These are phyloP conservation scores for Ilyonectria mors-panacis DNA, from an alignment of 2,329 filamentous ascomycete genomes.

Conservation along the genomic window DNA sequence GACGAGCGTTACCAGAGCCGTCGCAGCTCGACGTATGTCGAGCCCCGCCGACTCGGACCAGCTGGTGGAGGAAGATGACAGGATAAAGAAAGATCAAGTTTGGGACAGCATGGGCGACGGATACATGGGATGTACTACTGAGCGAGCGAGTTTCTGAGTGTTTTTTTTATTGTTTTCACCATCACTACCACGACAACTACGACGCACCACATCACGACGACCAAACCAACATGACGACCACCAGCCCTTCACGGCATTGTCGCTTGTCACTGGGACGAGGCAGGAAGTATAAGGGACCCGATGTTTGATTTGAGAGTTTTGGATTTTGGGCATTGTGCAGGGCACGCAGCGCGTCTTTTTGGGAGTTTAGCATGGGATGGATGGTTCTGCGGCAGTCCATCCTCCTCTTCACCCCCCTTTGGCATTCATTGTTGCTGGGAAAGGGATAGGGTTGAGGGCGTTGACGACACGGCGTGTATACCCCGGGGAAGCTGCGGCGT, in stretches of 20 bases:
- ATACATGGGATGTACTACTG: constrained; percentile 40
- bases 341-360: constrained; percentile 28
- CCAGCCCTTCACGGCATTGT: constrained; percentile 13
- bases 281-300: constrained; percentile 20
- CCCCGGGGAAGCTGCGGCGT: constrained; percentile 16
- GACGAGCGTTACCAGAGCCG: constrained; percentile 61
- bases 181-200: constrained; percentile 23
- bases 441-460: constrained; percentile 5
- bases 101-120: constrained; percentile 33
- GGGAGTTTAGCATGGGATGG: constrained; percentile 23
- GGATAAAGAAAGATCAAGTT: constrained; percentile 48
- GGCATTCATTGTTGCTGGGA: neutral
- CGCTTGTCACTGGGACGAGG: constrained; percentile 7
- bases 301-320: constrained; percentile 24
- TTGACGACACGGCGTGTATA: constrained; percentile 17
- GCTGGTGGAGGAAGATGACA: constrained; percentile 73
- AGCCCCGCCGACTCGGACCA: constrained; percentile 64
- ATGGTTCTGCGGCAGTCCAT: constrained; percentile 11
- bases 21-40: constrained; percentile 60
- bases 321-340: constrained; percentile 19
- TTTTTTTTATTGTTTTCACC: constrained; percentile 34
- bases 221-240: constrained; percentile 14
- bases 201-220: constrained; percentile 28
- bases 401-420: constrained; percentile 1
- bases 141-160: constrained; percentile 46